These are phyloP conservation scores for Jackrogersella multiformis DNA, from an alignment of 495 filamentous ascomycete species.

Conservation along the genomic window DNA sequence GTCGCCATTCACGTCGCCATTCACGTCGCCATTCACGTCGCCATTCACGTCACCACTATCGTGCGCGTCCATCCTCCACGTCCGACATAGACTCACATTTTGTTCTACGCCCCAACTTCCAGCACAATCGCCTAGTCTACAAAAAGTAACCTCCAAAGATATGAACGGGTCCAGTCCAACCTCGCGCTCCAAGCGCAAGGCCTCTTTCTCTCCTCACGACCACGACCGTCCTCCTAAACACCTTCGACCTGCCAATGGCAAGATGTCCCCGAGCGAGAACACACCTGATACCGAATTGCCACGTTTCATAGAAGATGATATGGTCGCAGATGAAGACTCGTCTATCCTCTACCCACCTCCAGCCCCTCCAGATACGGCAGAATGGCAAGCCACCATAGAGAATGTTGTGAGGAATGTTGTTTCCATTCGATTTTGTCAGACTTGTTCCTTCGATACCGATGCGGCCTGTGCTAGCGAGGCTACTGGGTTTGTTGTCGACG, in stretches of 20 bases:
- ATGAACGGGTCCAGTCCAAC: conserved; percentile 54
- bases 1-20: no score
- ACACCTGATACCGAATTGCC: conserved; percentile 52
- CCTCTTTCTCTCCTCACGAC: conserved; percentile 48
- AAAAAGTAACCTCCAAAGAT: conserved; percentile 32
- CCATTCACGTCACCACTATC: not conserved
- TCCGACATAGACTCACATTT: not conserved
- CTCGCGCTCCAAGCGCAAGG: conserved; percentile 62
- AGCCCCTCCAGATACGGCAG: conserved; percentile 80
- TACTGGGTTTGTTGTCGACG: conserved; percentile 97
- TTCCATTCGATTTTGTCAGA: conserved; percentile 98
- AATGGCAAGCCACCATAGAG: conserved; percentile 98
- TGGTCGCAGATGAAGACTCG: conserved; percentile 49
- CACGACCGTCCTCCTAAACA: conserved; percentile 61
- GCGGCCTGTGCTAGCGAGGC: conserved; percentile 92
- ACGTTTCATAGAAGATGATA: conserved; percentile 45
- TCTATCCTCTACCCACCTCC: conserved; percentile 50
- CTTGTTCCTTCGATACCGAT: conserved; percentile 97
- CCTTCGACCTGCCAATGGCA: conserved; percentile 56
- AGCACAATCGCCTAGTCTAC: conserved; percentile 8
- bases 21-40: no score
- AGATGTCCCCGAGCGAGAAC: conserved; percentile 57
- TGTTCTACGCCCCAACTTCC: conserved; percentile 23
- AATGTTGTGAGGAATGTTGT: conserved; percentile 91
- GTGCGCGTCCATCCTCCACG: not conserved